Base-by-base conservation (phyloP, 768 basidiomycete species). In the Lactarius pseudohatsudake region DNA sequence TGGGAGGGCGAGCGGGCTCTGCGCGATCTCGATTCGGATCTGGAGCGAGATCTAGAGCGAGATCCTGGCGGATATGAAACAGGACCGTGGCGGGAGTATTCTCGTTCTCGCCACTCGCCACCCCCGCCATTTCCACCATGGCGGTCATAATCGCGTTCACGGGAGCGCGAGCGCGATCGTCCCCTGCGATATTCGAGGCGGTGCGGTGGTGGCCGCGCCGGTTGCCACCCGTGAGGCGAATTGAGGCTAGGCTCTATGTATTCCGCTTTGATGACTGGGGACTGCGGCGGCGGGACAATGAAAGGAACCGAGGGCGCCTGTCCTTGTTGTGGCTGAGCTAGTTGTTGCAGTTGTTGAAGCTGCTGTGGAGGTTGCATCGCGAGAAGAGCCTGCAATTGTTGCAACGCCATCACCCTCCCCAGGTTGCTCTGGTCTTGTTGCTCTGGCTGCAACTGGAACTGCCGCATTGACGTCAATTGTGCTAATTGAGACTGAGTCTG, bases 301-400 rank as follows among this genome's bases (percentile, higher is more conserved):
- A 36, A 36, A 57, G 56, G 47, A 13, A 50, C 47, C 22, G 47
- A 18, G 18, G 13, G 18, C 13, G 4, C 10, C 18, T 32, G 56
- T 18, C 30, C 30, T 11, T 57, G 56, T 34, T 32, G 55, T 57
- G 34, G 30, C 32, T 57, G 56, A 22, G 56, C 56, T 57, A 32
- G 32, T n/a, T 57, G 56, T 22, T 57, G 56, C 56, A 32, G 30
- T n/a, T 58, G 57, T 38, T 36, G 36, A 2, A 34, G 57, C 38
- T 34, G 57, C 22, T 34, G 57, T 13, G 34, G 56, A 10, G 28
- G 56, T 6, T 57, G 61, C 53, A 28, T 30, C 6, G 66, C 36
- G 32, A 63, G 66, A 30, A 59, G 18, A 5, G 66, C 50, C 32
- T 43, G 50, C 4, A 63, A 40, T 53, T 56, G 50, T 28, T 64